A percentile compares a stretch with the other conserved stretches of the same genome.
Conservation (phyloP, 805 yeast species). For the Monosporozyma solicola region DNA sequence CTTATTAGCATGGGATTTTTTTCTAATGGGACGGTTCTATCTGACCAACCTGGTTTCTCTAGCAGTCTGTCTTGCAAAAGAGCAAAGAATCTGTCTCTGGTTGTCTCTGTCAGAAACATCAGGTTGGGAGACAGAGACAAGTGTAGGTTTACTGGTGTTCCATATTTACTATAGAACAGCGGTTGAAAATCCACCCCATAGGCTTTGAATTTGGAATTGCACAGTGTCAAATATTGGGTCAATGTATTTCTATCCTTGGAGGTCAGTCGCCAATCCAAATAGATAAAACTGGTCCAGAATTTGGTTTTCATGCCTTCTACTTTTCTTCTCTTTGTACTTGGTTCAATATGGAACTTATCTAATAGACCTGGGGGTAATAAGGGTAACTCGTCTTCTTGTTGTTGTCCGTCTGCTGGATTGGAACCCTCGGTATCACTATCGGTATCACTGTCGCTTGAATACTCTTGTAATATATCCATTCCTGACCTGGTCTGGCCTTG, state of each 20-base stretch:
- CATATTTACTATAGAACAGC: conserved; percentile 15
- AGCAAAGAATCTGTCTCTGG: conserved; percentile 7
- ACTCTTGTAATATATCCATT: conserved; percentile 14
- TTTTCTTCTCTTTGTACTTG: conserved; percentile 5
- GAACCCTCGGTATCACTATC: conserved; percentile 2
- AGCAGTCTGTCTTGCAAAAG: neutral
- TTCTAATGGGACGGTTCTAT: neutral
- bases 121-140: conserved; percentile 16
- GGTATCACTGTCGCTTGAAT: conserved; percentile 12
- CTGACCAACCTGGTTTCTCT: neutral
- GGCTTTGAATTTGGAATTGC: conserved; percentile 3
- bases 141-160: conserved; percentile 24
- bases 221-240: conserved; percentile 5
- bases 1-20: neutral
- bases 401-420: neutral
- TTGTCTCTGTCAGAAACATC: neutral
- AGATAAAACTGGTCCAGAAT: conserved; percentile 16
- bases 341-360: conserved; percentile 21
- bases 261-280: conserved; percentile 20
- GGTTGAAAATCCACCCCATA: conserved; percentile 15
- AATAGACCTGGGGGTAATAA: conserved; percentile 16
- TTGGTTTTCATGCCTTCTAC: neutral
- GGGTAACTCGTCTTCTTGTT: neutral
- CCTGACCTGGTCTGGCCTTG: neutral
- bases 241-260: conserved; percentile 10